phyloP scores from a whole-genome alignment of 768 basidiomycete genomes.

The Pleurotus djamor region DNA sequence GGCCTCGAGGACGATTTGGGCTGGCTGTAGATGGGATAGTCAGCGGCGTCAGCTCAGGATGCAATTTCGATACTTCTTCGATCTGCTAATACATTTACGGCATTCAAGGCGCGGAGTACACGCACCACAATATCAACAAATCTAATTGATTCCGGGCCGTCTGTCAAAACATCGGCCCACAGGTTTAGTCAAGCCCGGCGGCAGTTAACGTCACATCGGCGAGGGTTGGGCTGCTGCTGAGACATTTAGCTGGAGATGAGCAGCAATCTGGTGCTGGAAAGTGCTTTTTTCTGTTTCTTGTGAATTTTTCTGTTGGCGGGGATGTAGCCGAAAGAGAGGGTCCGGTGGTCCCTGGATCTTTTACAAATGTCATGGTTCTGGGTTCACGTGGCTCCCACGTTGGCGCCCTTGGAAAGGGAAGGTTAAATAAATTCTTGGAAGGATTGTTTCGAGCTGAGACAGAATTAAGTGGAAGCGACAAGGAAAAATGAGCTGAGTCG shows the following conservation, averaged over 20 bases:
- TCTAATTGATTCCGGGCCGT: conserved; percentile 6
- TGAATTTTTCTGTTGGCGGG: conserved; percentile 3
- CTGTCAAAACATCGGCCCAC: conserved; percentile 6
- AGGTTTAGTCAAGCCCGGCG: conserved; percentile 4
- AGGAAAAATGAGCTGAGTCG: too few species aligned
- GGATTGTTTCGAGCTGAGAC: neutral
- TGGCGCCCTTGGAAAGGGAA: neutral
- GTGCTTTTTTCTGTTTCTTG: neutral
- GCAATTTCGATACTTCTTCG: conserved; percentile 2
- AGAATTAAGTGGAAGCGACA: neutral
- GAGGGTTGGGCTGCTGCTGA: neutral
- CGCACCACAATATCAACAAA: conserved; percentile 1
- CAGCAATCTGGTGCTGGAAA: neutral
- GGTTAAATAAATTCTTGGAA: conserved; percentile 7
- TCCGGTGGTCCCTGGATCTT: neutral
- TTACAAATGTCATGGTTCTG: neutral
- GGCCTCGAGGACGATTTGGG: neutral
- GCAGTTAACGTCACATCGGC: neutral
- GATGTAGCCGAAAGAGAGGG: conserved; percentile 7
- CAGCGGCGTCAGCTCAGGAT: neutral
- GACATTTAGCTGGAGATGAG: neutral
- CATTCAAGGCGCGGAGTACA: conserved; percentile 8
- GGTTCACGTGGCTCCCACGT: conserved; percentile 7
- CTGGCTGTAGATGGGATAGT: neutral
- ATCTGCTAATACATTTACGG: conserved; percentile 6